Conservation (phyloP, 1,139 yeast species). For the Pichia sp. region DNA sequence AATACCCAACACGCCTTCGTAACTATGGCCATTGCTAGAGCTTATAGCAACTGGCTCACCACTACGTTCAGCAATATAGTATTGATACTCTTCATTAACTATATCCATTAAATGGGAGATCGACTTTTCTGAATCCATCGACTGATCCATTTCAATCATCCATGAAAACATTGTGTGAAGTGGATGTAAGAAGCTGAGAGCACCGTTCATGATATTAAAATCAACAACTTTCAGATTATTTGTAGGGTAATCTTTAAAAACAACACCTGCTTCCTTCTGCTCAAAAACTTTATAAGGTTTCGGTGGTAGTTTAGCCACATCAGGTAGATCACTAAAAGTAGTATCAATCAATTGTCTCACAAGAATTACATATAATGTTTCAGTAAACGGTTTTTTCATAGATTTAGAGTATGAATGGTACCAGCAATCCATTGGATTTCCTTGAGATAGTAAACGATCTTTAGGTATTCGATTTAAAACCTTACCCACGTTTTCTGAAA, state of each 20-base stretch:
- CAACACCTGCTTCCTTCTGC: slow-evolving; percentile 22
- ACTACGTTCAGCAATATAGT: slow-evolving; percentile 7
- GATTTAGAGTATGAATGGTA: slow-evolving; percentile 17
- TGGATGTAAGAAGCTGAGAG: slow-evolving; percentile 73
- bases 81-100: slow-evolving; percentile 18
- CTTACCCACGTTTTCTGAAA: slow-evolving; percentile 52
- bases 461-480: slow-evolving; percentile 33
- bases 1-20: slow-evolving; percentile 30
- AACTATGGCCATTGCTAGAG: slow-evolving; percentile 6
- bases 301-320: slow-evolving; percentile 1
- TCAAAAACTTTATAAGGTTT: slow-evolving; percentile 12
- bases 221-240: slow-evolving; percentile 23
- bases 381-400: slow-evolving; percentile 17
- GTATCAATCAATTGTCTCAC: slow-evolving; percentile 15
- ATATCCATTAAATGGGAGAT: slow-evolving; percentile 14
- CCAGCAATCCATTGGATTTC: slow-evolving; percentile 16
- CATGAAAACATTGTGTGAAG: slow-evolving; percentile 67
- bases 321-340: slow-evolving; percentile 7
- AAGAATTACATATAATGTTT: slow-evolving; percentile 15
- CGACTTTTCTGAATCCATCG: slow-evolving; percentile 25
- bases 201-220: slow-evolving; percentile 38
- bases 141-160: slow-evolving; percentile 48
- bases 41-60: not conserved
- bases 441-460: slow-evolving; percentile 13
- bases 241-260: slow-evolving; percentile 20